These are phyloP conservation scores for Gyromitra esculenta DNA, from an alignment of 2,329 filamentous ascomycete species.

Conservation along the genomic window DNA sequence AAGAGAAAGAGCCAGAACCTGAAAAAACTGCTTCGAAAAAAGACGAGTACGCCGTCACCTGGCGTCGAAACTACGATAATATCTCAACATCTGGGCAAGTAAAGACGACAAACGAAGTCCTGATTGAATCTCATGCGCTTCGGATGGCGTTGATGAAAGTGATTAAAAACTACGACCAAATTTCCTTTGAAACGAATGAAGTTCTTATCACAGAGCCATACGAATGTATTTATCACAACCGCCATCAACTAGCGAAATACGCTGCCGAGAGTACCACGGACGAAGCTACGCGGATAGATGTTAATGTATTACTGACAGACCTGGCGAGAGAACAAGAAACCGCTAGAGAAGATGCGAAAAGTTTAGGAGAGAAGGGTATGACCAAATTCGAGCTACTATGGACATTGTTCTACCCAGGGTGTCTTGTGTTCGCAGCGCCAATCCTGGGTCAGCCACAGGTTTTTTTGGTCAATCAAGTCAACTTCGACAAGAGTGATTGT, in stretches of 20 bases:
- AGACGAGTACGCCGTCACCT: background rate
- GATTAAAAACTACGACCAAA: slow-evolving; percentile 3
- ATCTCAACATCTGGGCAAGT: background rate
- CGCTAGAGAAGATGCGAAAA: slow-evolving; percentile 10
- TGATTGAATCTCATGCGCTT: slow-evolving; percentile 3
- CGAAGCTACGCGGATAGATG: slow-evolving; percentile 2
- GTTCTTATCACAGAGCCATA: slow-evolving; percentile 23
- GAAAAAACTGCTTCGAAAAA: background rate
- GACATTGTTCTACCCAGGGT: slow-evolving; percentile 3
- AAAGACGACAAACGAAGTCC: background rate
- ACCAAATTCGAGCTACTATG: slow-evolving; percentile 3
- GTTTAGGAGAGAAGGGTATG: slow-evolving; percentile 3
- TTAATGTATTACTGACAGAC: background rate
- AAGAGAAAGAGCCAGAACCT: slow-evolving; percentile 5
- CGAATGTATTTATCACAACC: slow-evolving; percentile 7
- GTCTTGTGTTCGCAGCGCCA: background rate
- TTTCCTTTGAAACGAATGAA: slow-evolving; percentile 7
- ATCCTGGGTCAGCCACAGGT: background rate
- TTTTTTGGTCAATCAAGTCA: slow-evolving; percentile 3
- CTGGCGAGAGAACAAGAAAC: background rate
- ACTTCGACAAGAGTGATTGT: background rate
- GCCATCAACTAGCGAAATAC: slow-evolving; percentile 6
- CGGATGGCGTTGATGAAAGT: background rate
- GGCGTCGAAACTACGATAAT: slow-evolving; percentile 8
- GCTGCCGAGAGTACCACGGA: background rate